A percentile compares a stretch with the other conserved stretches of the same genome.
Evolutionary conservation across 306 rosid species (phyloP).

Genomic region (Glycine latifolia): DNA sequence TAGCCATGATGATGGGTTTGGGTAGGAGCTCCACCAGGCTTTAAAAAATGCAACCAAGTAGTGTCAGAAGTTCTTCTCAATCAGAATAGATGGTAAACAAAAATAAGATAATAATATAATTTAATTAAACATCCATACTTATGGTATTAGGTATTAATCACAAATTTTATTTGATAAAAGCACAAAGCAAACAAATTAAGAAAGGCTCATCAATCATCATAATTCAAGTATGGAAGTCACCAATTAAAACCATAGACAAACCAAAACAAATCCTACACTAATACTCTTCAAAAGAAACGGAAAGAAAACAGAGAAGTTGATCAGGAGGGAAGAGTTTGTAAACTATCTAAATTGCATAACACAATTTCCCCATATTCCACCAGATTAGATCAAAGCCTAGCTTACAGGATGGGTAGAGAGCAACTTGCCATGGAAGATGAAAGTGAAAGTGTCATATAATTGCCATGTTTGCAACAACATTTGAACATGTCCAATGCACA

Average conservation of each 20-base stretch:
- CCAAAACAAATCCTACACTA: background rate
- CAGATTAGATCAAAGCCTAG: background rate
- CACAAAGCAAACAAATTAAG: conserved; percentile 6
- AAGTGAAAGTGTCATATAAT: conserved; percentile 5
- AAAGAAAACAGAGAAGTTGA: background rate
- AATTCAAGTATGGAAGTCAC: conserved; percentile 16
- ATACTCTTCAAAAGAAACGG: background rate
- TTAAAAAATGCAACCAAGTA: conserved; percentile 42
- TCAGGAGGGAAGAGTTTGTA: too few species aligned
- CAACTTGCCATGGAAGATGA: conserved; percentile 51
- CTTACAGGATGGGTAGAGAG: background rate
- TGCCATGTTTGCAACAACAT: background rate
- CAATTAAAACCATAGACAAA: conserved; percentile 32
- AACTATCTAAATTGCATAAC: background rate
- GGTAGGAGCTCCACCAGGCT: conserved; percentile 69
- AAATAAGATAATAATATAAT: background rate
- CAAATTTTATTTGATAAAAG: conserved; percentile 10
- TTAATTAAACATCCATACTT: background rate
- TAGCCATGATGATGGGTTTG: conserved; percentile 62
- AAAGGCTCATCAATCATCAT: conserved; percentile 31
- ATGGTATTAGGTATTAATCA: background rate
- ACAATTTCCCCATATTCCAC: background rate
- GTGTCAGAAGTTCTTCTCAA: conserved; percentile 36
- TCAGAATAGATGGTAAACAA: conserved; percentile 6
- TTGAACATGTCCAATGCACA: background rate